These are phyloP conservation scores for Andrographis paniculata DNA, from an alignment of 305 asterid species.

Conservation along the genomic window DNA sequence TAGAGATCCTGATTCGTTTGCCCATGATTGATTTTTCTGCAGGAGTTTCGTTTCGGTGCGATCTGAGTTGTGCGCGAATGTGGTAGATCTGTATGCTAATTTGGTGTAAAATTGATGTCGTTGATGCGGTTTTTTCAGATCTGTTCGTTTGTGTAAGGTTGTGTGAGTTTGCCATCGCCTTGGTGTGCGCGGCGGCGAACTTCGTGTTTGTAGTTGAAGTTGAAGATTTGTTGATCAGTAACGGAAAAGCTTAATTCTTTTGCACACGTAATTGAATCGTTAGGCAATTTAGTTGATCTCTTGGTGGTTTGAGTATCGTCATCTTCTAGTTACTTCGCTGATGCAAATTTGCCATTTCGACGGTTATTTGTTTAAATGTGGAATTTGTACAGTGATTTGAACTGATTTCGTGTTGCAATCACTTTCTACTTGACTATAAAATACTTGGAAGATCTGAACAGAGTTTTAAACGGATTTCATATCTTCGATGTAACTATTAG, in stretches of 20 bases:
- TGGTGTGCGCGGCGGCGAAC: constrained; percentile 1
- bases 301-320: no score
- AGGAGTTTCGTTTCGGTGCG: background rate
- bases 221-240: constrained; percentile 16
- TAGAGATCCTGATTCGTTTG: constrained; percentile 14
- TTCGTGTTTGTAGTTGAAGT: constrained; percentile 3
- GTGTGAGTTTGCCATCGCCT: constrained; percentile 3
- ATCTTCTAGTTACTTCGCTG: no score
- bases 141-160: constrained; percentile 10
- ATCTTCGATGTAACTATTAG: no score
- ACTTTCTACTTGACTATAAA: no score
- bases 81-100: constrained; percentile 29
- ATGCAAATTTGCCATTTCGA: no score
- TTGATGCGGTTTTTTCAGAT: constrained; percentile 24
- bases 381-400: no score
- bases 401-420: no score
- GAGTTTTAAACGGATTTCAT: no score
- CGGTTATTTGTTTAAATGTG: no score
- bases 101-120: constrained; percentile 17
- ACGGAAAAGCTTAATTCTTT: constrained; percentile 15
- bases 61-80: background rate
- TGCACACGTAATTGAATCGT: constrained; percentile 8
- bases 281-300: constrained; percentile 12
- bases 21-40: constrained; percentile 11
- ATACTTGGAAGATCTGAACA: no score